A percentile compares a stretch with the other conserved stretches of the same genome.
Conservation (phyloP, 495 filamentous ascomycete genomes). For the Talaromyces proteolyticus region DNA sequence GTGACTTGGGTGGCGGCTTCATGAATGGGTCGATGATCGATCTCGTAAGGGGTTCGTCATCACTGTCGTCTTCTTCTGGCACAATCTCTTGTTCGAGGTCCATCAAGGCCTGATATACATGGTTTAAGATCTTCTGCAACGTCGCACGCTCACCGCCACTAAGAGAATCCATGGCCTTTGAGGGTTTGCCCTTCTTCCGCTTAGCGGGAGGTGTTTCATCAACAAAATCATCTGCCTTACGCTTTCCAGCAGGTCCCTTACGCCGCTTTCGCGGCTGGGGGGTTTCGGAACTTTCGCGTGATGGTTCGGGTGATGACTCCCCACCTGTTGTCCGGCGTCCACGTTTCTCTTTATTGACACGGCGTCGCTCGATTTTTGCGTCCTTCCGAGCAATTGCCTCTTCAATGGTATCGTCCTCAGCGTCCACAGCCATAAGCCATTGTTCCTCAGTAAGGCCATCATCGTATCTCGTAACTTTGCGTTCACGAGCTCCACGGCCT, state of each 20-base stretch:
- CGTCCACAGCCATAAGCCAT: constrained; percentile 88
- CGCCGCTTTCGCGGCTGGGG: constrained; percentile 65
- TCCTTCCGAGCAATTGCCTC: constrained; percentile 86
- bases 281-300: constrained; percentile 73
- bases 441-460: constrained; percentile 98
- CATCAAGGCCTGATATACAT: constrained; percentile 71
- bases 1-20: constrained; percentile 77
- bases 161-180: constrained; percentile 55
- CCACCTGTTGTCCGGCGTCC: constrained; percentile 32
- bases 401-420: constrained; percentile 90
- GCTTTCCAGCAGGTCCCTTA: constrained; percentile 74
- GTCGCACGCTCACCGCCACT: constrained; percentile 40
- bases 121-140: constrained; percentile 70
- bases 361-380: constrained; percentile 76
- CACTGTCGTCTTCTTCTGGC: constrained; percentile 55
- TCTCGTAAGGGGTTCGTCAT: constrained; percentile 55
- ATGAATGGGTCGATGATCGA: constrained; percentile 92
- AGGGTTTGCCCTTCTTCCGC: constrained; percentile 70
- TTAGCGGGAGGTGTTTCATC: constrained; percentile 77
- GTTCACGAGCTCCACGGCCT: constrained; percentile 89
- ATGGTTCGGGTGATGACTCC: constrained; percentile 72
- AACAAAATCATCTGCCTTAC: constrained; percentile 73
- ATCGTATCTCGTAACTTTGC: constrained; percentile 90
- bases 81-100: constrained; percentile 61
- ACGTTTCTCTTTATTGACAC: constrained; percentile 63